Base-by-base conservation (phyloP, 1,139 yeast species). In the Meyerozyma guilliermondii region DNA sequence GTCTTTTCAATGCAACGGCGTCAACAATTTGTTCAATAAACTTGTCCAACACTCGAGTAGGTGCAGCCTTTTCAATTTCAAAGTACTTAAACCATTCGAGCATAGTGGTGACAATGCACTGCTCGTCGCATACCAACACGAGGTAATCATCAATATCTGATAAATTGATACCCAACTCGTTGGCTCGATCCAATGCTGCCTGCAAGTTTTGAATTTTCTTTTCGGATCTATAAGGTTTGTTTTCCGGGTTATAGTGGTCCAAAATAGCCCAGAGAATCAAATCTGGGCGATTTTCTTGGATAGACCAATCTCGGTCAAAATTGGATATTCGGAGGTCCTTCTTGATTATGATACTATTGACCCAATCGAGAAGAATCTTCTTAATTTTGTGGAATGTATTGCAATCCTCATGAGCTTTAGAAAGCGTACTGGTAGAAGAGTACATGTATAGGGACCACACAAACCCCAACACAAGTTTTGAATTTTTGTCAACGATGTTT, bases 121-220 rank as follows among this genome's bases (percentile, higher is more conserved):
- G 75, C 52, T 83, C 89, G 52, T 83, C 88, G 0, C 85, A 85
- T 22, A 67, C 70, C 20, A 65, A 55, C 11, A 68, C 65, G 40
- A 66, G 66, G 44, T 83, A 72, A 58, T 82, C 87, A 38, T 80
- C 84, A 1, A 71, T 73, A 44, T 81, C 86, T n/a, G 80, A 68
- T 38, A 82, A 61, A 42, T 66, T 79, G 34, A 83, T 77, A 0
- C 78, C 78, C 22, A 80, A 62, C 30, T 66, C 55, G 28, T 64
- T 59, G 7, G 17, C 75, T 75, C 42, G 57, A 47, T 18, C 62
- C 61, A 41, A 67, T 54, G 45, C 68, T 62, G 18, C 51, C 58
- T 31, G 58, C 44, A 66, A 44, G 40, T 60, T 63, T 29, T 55
- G 58, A 27, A 52, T 39, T 63, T 51, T 71, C 56, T 46, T 76